Evolutionary conservation across 2,329 filamentous ascomycete species (phyloP).

Genomic region (Penicillium capsulatum): DNA sequence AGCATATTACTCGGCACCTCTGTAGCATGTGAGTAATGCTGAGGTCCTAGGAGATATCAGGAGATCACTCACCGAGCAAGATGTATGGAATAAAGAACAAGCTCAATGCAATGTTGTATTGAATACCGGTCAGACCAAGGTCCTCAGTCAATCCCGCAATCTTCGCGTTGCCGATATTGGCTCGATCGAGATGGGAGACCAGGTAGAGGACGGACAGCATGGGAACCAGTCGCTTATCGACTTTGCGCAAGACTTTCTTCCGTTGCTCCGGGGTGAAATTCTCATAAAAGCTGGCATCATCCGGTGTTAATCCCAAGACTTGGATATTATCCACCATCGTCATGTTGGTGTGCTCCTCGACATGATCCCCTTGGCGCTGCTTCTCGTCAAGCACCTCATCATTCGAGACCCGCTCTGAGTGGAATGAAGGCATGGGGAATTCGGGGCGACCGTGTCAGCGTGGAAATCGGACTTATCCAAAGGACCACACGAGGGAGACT

Average conservation of each 20-base stretch:
- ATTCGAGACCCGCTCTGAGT: too few relatives aligned
- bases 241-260: constrained; percentile 12
- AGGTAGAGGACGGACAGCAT: constrained; percentile 17
- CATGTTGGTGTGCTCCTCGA: too few relatives aligned
- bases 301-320: neutral
- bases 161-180: constrained; percentile 21
- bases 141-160: constrained; percentile 13
- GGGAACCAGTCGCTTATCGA: constrained; percentile 14
- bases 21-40: neutral
- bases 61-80: constrained; percentile 4
- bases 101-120: constrained; percentile 17
- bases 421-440: too few relatives aligned
- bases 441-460: too few relatives aligned
- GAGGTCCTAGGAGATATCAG: too few relatives aligned
- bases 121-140: constrained; percentile 11
- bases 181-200: constrained; percentile 15
- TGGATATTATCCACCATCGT: too few relatives aligned
- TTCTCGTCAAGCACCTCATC: too few relatives aligned
- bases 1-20: constrained; percentile 18
- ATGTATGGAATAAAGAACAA: constrained; percentile 17
- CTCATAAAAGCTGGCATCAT: constrained; percentile 13
- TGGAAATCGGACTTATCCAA: too few relatives aligned
- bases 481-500: too few relatives aligned
- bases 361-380: too few relatives aligned
- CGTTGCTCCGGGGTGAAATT: constrained; percentile 8